Evolutionary conservation across 2,329 filamentous ascomycete genomes (phyloP).

Genomic region (Hymenoscyphus fructigenus): DNA sequence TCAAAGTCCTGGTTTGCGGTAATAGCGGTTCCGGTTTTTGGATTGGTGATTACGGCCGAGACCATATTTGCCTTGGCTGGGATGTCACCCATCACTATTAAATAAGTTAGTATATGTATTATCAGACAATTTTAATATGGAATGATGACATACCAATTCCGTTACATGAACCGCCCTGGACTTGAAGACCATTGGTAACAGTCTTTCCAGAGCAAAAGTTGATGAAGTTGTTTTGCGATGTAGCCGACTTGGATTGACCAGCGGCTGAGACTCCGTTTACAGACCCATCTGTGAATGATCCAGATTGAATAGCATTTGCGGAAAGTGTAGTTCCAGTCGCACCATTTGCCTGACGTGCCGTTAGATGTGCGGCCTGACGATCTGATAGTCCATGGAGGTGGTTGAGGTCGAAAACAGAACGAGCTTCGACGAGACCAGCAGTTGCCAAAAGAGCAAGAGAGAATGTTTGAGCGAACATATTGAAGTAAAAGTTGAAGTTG

Average conservation of each 20-base stretch:
- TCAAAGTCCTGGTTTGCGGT: slow-evolving; percentile 24
- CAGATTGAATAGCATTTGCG: slow-evolving; percentile 32
- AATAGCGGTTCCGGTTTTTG: slow-evolving; percentile 19
- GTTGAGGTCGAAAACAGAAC: slow-evolving; percentile 21
- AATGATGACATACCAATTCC: slow-evolving; percentile 25
- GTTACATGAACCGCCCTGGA: slow-evolving; percentile 60
- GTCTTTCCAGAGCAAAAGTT: slow-evolving; percentile 39
- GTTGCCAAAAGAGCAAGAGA: slow-evolving; percentile 27
- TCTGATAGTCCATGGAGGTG: slow-evolving; percentile 11
- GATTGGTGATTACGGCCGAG: slow-evolving; percentile 32
- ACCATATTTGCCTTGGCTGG: slow-evolving; percentile 35
- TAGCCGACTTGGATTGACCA: slow-evolving; percentile 31
- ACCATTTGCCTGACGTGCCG: slow-evolving; percentile 10
- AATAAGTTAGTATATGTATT: neutral
- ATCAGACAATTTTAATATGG: neutral
- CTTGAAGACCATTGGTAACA: slow-evolving; percentile 61
- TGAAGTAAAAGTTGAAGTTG: slow-evolving; percentile 4
- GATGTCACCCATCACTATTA: slow-evolving; percentile 38
- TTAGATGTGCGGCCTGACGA: neutral
- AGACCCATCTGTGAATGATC: slow-evolving; percentile 33
- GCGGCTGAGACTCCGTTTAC: slow-evolving; percentile 27
- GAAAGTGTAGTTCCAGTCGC: slow-evolving; percentile 25
- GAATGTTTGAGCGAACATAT: slow-evolving; percentile 30
- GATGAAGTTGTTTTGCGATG: slow-evolving; percentile 38
- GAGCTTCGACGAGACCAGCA: slow-evolving; percentile 25